These are phyloP conservation scores for Ogataea philodendri DNA, from an alignment of 805 yeast species.

Conservation along the genomic window DNA sequence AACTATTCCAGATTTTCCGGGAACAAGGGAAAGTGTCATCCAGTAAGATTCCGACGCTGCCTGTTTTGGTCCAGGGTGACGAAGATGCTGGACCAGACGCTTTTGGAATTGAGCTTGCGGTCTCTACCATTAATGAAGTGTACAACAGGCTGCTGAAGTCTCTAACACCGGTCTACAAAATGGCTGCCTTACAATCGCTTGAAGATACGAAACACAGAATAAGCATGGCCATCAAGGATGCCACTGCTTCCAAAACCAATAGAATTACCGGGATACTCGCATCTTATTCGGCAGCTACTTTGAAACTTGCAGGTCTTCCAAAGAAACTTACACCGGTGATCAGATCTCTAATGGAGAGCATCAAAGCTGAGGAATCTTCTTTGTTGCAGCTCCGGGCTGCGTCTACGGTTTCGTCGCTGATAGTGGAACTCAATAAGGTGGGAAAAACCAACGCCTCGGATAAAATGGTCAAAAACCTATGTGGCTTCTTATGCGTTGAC, in stretches of 20 bases:
- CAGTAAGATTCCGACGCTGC: slow-evolving; percentile 72
- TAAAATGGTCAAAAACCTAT: slow-evolving; percentile 83
- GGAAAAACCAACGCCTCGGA: slow-evolving; percentile 77
- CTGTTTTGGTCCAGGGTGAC: slow-evolving; percentile 92
- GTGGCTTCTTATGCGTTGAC: slow-evolving; percentile 93
- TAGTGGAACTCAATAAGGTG: slow-evolving; percentile 51
- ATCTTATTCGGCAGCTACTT: slow-evolving; percentile 70
- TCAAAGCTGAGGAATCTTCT: slow-evolving; percentile 69
- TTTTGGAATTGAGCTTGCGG: slow-evolving; percentile 76
- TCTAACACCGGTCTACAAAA: slow-evolving; percentile 66
- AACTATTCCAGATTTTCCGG: slow-evolving; percentile 72
- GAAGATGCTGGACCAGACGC: slow-evolving; percentile 93
- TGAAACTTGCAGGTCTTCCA: slow-evolving; percentile 69
- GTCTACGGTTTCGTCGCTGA: slow-evolving; percentile 59
- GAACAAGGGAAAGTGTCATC: slow-evolving; percentile 73
- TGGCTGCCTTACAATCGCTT: slow-evolving; percentile 66
- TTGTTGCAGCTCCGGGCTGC: slow-evolving; percentile 74
- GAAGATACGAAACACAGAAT: slow-evolving; percentile 78
- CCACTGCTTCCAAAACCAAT: slow-evolving; percentile 48
- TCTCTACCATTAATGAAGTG: slow-evolving; percentile 58
- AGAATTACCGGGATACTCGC: slow-evolving; percentile 66
- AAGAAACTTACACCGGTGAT: slow-evolving; percentile 85
- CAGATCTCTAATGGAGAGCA: slow-evolving; percentile 86
- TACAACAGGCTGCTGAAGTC: slow-evolving; percentile 62
- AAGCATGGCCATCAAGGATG: slow-evolving; percentile 62